Evolutionary conservation across 73 alveolate genomes (phyloP), one percentile per base, ranked within the genome.

Genomic region (Urostyla sp.): DNA sequence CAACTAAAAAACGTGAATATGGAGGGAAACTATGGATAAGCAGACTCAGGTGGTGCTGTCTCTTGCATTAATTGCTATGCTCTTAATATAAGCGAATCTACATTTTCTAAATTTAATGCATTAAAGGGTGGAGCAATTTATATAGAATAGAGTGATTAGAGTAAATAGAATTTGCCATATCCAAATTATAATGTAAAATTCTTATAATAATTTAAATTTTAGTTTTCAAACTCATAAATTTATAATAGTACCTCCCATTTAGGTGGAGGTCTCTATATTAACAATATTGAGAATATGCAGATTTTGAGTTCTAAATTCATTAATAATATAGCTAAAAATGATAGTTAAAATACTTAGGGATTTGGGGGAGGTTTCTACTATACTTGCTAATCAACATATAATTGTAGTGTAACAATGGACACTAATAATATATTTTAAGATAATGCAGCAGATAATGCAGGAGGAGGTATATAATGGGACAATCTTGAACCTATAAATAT

Each of bases 401-500:
- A 59, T 59, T 59, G 76, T 36, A 59, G n/a, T 7, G 11, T 59
- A 8, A 55, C 32, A 8, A n/a, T 59, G 3, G 8, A 23, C 5
- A 59, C 16, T 2, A 66, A 40, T 7, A 66, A 10, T 37, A 5
- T n/a, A 11, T 66, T 66, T 63, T 8, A 3, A 18, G 43, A 66
- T 66, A 66, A 66, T 28, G 37, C 7, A 4, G 80, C 80, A 40
- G 67, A 66, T 27, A 28, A 40, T 1, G 44, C 37, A 32, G 80
- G 80, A 40, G 80, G 80, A 18, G 80, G 51, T 6, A 43, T 66
- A 11, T 66, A 66, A 40, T 66, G 80, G 80, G 59, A 37, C 43
- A 63, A 31, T n/a, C 15, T 66, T 40, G 80, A 66, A 26, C 80
- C 80, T n/a, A n/a, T n/a, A 31, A 31, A 59, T 6, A 40, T 43